Percentiles rank a stretch among this genome's conserved stretches.
Conservation (phyloP, 1,284 basidiomycete species). For the Tilletia caries region DNA sequence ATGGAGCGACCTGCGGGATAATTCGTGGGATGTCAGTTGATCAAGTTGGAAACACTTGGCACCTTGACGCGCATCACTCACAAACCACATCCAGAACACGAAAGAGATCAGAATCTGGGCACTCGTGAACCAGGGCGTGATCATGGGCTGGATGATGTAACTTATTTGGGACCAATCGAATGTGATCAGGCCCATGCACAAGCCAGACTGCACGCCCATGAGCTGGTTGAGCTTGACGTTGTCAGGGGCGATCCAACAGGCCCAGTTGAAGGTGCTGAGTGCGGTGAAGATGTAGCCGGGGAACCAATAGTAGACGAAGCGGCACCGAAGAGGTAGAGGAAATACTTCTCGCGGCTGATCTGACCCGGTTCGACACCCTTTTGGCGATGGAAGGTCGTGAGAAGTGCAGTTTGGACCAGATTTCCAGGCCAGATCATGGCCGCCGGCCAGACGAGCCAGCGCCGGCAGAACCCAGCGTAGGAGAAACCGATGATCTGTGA, state of each 20-base stretch:
- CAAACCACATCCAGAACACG: slow-evolving; percentile 14
- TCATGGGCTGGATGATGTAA: slow-evolving; percentile 14
- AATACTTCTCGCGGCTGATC: slow-evolving; percentile 9
- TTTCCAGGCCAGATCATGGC: slow-evolving; percentile 56
- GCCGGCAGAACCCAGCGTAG: slow-evolving; percentile 16
- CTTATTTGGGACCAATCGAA: slow-evolving; percentile 12
- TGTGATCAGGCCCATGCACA: slow-evolving; percentile 1
- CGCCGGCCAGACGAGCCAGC: slow-evolving; percentile 15
- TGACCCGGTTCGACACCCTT: slow-evolving; percentile 61
- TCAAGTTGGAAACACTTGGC: slow-evolving; percentile 21
- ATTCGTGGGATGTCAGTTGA: not conserved
- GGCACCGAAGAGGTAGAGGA: slow-evolving; percentile 14
- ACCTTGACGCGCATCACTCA: slow-evolving; percentile 62
- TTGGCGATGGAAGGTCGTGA: slow-evolving; percentile 92
- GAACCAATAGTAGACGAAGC: slow-evolving; percentile 53
- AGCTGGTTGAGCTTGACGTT: slow-evolving; percentile 15
- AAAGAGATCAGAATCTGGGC: not conserved
- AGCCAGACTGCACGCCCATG: slow-evolving; percentile 48
- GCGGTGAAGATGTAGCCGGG: slow-evolving; percentile 62
- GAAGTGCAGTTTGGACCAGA: slow-evolving; percentile 77
- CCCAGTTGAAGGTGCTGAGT: slow-evolving; percentile 56
- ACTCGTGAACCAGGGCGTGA: slow-evolving; percentile 13
- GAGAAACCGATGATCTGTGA: slow-evolving; percentile 18
- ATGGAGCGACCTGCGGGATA: not conserved
- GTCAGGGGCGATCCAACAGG: slow-evolving; percentile 17